Evolutionary conservation across 768 basidiomycete genomes (phyloP), one percentile per base, ranked within the genome.

Genomic region (Mycena latifolia): DNA sequence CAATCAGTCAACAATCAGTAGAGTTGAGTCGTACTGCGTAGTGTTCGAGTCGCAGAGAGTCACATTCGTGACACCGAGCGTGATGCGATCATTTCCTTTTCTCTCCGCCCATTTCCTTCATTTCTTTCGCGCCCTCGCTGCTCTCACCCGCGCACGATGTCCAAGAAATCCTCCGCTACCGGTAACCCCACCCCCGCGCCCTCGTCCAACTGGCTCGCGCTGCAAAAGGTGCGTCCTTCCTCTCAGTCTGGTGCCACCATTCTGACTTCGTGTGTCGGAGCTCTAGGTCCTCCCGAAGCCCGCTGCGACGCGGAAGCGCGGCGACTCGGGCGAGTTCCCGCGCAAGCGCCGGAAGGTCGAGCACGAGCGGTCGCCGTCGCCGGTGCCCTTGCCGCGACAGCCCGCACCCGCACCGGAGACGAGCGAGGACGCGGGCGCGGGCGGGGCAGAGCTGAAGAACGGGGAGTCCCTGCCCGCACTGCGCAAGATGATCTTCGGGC

Each of bases 141-240:
- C 33, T 35, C 33, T 35, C 33, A 7, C 33, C 33, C 33, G 6
- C 33, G 33, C 33, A 46, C n/a, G 12, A 46, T 15, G 17, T 2
- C 45, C 24, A 46, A 25, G 17, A 46, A 46, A 46, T 3, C n/a
- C 20, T 35, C 5, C 41, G 5, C 41, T 7, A 3, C 37, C 37
- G 37, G 37, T 8, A 35, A 35, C 8, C 33, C 33, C 14, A 35
- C 33, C 6, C 33, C 14, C 6, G 14, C 14, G 3, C n/a, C 37
- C n/a, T 89, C 88, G 14, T 84, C 86, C 48, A 90, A 90, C 72
- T 90, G 89, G 89, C 71, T 86, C 18, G 80, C 84, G 1, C 72
- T 90, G 47, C 81, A 85, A 69, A 86, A 87, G 76, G 89, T 88
- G 77, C 55, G 37, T 39, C 15, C 15, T 39, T 18, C 37, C 52